Conservation (phyloP, 371 early-diverging fungal species). For the Syncephalastrum contaminatum region DNA sequence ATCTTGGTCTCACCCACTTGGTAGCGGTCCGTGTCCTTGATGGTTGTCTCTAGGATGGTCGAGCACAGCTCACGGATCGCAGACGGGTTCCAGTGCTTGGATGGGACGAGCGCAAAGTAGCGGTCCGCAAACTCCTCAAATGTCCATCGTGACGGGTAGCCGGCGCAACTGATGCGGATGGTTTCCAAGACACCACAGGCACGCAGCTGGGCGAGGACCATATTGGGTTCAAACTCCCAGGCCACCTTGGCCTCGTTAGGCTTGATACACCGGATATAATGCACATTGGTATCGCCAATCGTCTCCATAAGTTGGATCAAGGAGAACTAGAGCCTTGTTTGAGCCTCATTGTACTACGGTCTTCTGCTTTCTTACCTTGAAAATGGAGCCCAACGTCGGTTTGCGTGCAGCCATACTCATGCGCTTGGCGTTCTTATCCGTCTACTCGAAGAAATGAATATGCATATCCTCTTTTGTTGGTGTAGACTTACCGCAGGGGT, state of each 20-base stretch:
- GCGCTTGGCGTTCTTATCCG: constrained; percentile 45
- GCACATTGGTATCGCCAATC: constrained; percentile 88
- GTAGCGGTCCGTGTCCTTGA: constrained; percentile 81
- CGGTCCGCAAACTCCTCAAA: constrained; percentile 94
- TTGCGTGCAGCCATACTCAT: constrained; percentile 66
- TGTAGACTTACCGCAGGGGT: constrained; percentile 21
- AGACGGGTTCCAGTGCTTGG: constrained; percentile 54
- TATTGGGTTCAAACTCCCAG: constrained; percentile 86
- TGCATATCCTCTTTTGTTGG: background rate
- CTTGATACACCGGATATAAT: constrained; percentile 98
- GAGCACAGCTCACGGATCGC: constrained; percentile 44
- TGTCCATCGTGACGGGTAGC: constrained; percentile 97
- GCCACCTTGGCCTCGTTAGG: constrained; percentile 93
- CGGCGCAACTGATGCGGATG: constrained; percentile 97
- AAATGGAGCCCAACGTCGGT: constrained; percentile 87
- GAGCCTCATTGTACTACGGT: background rate
- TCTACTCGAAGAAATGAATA: constrained; percentile 10
- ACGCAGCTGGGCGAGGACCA: constrained; percentile 94
- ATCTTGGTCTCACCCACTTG: constrained; percentile 98
- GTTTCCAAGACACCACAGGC: constrained; percentile 99
- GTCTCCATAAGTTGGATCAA: constrained; percentile 92
- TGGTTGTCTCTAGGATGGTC: constrained; percentile 66
- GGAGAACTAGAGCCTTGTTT: constrained; percentile 48
- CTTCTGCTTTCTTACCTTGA: constrained; percentile 64
- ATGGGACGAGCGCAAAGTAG: constrained; percentile 85